These are phyloP conservation scores for Boletus rubropictus DNA, from an alignment of 768 basidiomycete genomes.

Conservation along the genomic window DNA sequence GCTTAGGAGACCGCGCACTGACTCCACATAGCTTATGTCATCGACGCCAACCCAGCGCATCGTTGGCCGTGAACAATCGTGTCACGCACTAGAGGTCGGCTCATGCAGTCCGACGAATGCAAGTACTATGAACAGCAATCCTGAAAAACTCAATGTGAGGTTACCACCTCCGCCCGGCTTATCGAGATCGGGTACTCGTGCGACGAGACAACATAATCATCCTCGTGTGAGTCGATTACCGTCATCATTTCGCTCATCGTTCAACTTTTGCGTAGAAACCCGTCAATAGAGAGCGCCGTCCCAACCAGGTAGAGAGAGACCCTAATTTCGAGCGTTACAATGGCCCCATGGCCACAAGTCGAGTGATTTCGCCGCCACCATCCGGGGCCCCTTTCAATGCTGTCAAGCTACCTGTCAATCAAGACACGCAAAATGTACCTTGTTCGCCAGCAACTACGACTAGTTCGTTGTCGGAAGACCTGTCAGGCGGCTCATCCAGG, in stretches of 20 bases:
- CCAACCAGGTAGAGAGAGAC: background rate
- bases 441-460: constrained; percentile 10
- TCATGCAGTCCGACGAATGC: background rate
- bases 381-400: background rate
- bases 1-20: background rate
- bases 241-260: background rate
- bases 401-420: constrained; percentile 10
- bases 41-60: constrained; percentile 1
- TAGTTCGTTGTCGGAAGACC: constrained; percentile 17
- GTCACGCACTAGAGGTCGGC: background rate
- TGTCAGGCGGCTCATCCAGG: constrained; percentile 10
- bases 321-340: constrained; percentile 3
- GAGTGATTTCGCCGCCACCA: constrained; percentile 8
- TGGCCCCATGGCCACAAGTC: background rate
- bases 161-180: constrained; percentile 12
- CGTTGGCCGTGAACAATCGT: background rate
- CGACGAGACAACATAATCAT: background rate
- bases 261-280: constrained; percentile 5
- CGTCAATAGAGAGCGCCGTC: background rate
- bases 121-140: background rate
- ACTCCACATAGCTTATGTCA: constrained; percentile 5
- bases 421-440: background rate
- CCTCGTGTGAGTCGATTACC: too few species aligned
- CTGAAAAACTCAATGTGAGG: background rate
- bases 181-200: background rate